phyloP scores from a whole-genome alignment of 306 rosid species.

The Lupinus albus region DNA sequence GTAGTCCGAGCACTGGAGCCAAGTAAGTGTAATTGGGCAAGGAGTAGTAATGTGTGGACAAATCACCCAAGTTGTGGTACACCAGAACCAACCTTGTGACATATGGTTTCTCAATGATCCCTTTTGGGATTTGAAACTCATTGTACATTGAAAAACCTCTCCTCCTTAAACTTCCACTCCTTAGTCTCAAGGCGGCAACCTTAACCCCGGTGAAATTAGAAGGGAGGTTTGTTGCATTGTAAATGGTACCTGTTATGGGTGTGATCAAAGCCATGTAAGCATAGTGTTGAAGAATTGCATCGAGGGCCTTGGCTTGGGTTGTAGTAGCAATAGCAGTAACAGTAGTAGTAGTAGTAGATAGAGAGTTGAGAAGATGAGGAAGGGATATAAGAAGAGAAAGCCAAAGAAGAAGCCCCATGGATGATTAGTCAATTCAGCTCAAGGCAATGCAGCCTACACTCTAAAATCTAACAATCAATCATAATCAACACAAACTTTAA shows the following conservation, averaged over 20 bases:
- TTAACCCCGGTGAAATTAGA: slow-evolving; percentile 51
- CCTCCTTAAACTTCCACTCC: slow-evolving; percentile 76
- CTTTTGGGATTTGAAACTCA: slow-evolving; percentile 56
- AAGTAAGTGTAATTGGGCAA: slow-evolving; percentile 59
- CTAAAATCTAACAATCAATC: too few relatives aligned
- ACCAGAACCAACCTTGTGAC: slow-evolving; percentile 78
- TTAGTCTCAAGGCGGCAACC: slow-evolving; percentile 55
- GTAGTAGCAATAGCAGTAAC: background rate
- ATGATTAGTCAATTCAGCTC: background rate
- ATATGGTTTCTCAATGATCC: slow-evolving; percentile 57
- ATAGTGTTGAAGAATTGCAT: slow-evolving; percentile 49
- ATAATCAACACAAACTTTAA: too few relatives aligned
- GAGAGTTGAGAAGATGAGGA: slow-evolving; percentile 37
- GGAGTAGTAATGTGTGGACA: slow-evolving; percentile 54
- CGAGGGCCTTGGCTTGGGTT: slow-evolving; percentile 41
- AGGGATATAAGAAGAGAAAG: slow-evolving; percentile 46
- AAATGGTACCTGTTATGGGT: slow-evolving; percentile 45
- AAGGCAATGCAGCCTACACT: too few relatives aligned
- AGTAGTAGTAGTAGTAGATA: slow-evolving; percentile 8
- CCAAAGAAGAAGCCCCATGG: slow-evolving; percentile 61
- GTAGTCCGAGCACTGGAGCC: slow-evolving; percentile 71
- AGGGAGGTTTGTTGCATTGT: slow-evolving; percentile 41
- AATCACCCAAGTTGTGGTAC: slow-evolving; percentile 72
- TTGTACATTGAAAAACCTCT: slow-evolving; percentile 52
- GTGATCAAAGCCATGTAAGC: slow-evolving; percentile 47